Base-by-base conservation (phyloP, 2,329 filamentous ascomycete species). In the Fonsecaea monophora region DNA sequence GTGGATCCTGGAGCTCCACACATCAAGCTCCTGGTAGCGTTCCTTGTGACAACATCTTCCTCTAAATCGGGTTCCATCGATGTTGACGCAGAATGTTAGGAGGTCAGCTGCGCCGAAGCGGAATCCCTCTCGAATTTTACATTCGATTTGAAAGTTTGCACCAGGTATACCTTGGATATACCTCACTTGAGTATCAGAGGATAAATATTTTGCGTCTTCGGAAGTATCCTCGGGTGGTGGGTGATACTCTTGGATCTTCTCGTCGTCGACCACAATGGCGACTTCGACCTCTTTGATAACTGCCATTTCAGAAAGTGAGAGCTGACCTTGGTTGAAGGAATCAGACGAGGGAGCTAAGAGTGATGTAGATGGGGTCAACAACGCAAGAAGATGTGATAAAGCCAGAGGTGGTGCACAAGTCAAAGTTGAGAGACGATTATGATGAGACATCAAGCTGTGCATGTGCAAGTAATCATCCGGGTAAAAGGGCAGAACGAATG, bases 151-250 rank as follows among this genome's bases (percentile, higher is more conserved):
- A 15, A 59, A 64, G 12, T 64, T 53, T 7, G 62, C 45, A 15
- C 38, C 37, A 32, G 55, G 32, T 6, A 54, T 54, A 15, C 54
- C 55, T 34, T 60, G 18, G 13, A 48, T 64, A 48, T 64, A 64
- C 25, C 45, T 64, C 37, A 64, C 45, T 32, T 42, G 18, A 21
- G 56, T 64, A 13, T 18, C 13, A 9, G 13, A 2, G 21, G 54
- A 13, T 18, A n/a, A 9, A 9, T 57, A 34, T 21, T 15, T 13
- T 13, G 13, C 13, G 37, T 13, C 37, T 40, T 10, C 9, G 13
- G 9, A 40, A 40, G 35, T 18, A n/a, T 38, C 54, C 6, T 42
- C 34, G 6, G 25, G 3, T 8, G 35, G 54, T 3, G 18, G 35
- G 38, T 7, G 18, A 38, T 57, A 21, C 35, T 57, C 55, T 9